phyloP scores from a whole-genome alignment of 2,329 filamentous ascomycete genomes.

The Trichophaea hybrida region DNA sequence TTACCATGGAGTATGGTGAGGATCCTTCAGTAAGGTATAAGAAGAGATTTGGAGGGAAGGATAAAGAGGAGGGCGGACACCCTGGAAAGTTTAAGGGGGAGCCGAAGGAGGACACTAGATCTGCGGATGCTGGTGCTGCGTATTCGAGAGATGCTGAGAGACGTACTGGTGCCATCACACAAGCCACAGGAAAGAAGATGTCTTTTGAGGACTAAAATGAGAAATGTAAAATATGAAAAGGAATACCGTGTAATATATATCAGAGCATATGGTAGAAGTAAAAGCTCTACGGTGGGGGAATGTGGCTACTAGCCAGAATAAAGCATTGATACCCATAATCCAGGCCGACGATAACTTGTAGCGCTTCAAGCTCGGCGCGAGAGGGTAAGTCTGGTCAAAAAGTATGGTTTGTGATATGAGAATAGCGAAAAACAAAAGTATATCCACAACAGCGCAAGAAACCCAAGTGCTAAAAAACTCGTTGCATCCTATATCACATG shows the following conservation, averaged over 20 bases:
- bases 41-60: slow-evolving; percentile 61
- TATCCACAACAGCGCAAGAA: not conserved
- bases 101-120: slow-evolving; percentile 33
- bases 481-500: not conserved
- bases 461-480: not conserved
- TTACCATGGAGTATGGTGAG: slow-evolving; percentile 88
- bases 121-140: slow-evolving; percentile 32
- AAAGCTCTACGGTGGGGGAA: too few relatives aligned
- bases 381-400: not conserved
- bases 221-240: not conserved
- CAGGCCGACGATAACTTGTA: not conserved
- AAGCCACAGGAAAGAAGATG: slow-evolving; percentile 60
- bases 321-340: not conserved
- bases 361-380: too few relatives aligned
- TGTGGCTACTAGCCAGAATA: too few relatives aligned
- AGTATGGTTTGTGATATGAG: not conserved
- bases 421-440: not conserved
- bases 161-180: slow-evolving; percentile 65
- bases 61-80: slow-evolving; percentile 25
- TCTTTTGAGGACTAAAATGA: slow-evolving; percentile 51
- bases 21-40: slow-evolving; percentile 80
- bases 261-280: too few relatives aligned
- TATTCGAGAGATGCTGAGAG: slow-evolving; percentile 39
- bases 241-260: not conserved
- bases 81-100: slow-evolving; percentile 23